Evolutionary conservation across 169 alveolate species (phyloP).

Genomic region (Eimeria praecox): DNA sequence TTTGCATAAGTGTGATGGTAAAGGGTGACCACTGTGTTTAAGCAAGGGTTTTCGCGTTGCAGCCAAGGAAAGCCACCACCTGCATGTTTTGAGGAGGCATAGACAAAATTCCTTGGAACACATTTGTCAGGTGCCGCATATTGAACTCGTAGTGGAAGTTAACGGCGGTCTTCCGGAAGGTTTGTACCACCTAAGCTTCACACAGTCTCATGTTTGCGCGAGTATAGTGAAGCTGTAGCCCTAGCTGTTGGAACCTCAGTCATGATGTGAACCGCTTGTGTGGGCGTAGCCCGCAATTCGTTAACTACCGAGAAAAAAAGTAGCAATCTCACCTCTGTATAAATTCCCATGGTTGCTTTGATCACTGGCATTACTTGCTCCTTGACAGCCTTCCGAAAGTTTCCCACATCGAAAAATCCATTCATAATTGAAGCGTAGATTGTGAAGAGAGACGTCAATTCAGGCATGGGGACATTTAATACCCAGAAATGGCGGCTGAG

Average conservation of each 20-base stretch:
- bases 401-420: conserved; percentile 92
- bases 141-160: conserved; percentile 98
- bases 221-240: background rate
- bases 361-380: conserved; percentile 94
- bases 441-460: conserved; percentile 93
- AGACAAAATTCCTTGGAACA: conserved; percentile 95
- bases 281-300: background rate
- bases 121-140: conserved; percentile 96
- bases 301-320: background rate
- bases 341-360: conserved; percentile 95
- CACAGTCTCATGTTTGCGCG: background rate
- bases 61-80: conserved; percentile 14
- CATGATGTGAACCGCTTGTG: background rate
- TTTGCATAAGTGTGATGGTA: background rate
- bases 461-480: conserved; percentile 96
- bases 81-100: conserved; percentile 93
- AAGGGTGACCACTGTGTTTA: background rate
- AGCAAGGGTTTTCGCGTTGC: background rate
- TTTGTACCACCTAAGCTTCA: conserved; percentile 77
- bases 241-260: background rate
- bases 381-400: conserved; percentile 93
- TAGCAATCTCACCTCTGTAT: conserved; percentile 90
- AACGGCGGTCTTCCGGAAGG: conserved; percentile 97
- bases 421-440: conserved; percentile 95
- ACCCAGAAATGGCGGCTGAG: conserved; percentile 97